Conservation (phyloP, 768 basidiomycete genomes). For the Multifurca ochricompacta region DNA sequence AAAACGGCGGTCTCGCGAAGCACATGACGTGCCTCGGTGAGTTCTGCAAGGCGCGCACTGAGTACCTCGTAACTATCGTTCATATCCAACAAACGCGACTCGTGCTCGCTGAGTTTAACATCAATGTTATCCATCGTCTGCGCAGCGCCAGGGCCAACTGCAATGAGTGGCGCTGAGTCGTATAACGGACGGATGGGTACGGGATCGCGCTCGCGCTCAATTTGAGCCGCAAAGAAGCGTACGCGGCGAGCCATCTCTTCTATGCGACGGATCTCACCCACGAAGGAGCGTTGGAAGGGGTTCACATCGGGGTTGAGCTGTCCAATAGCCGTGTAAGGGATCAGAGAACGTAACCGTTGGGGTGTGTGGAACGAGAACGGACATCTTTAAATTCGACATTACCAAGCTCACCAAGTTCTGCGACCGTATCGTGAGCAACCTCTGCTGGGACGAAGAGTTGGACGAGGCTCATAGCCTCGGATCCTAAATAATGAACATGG, state of each 20-base stretch:
- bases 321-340: neutral
- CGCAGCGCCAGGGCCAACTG: slow-evolving; percentile 86
- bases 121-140: slow-evolving; percentile 93
- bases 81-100: slow-evolving; percentile 79
- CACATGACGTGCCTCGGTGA: slow-evolving; percentile 91
- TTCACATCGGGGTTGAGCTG: slow-evolving; percentile 93
- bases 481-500: slow-evolving; percentile 45
- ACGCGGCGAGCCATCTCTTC: slow-evolving; percentile 96
- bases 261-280: slow-evolving; percentile 88
- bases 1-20: slow-evolving; percentile 93
- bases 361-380: slow-evolving; percentile 25
- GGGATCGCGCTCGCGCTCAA: slow-evolving; percentile 76
- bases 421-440: slow-evolving; percentile 94
- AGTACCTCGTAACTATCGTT: slow-evolving; percentile 87
- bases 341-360: neutral
- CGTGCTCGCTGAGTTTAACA: slow-evolving; percentile 78
- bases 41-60: slow-evolving; percentile 76
- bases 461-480: slow-evolving; percentile 96
- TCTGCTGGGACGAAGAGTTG: slow-evolving; percentile 96
- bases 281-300: slow-evolving; percentile 97
- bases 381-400: slow-evolving; percentile 98
- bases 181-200: slow-evolving; percentile 78
- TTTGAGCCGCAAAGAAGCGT: slow-evolving; percentile 82
- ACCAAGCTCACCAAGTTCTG: slow-evolving; percentile 90
- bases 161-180: slow-evolving; percentile 80